These are phyloP conservation scores for Xylaria sp. DNA, from an alignment of 2,329 filamentous ascomycete species.

Conservation along the genomic window DNA sequence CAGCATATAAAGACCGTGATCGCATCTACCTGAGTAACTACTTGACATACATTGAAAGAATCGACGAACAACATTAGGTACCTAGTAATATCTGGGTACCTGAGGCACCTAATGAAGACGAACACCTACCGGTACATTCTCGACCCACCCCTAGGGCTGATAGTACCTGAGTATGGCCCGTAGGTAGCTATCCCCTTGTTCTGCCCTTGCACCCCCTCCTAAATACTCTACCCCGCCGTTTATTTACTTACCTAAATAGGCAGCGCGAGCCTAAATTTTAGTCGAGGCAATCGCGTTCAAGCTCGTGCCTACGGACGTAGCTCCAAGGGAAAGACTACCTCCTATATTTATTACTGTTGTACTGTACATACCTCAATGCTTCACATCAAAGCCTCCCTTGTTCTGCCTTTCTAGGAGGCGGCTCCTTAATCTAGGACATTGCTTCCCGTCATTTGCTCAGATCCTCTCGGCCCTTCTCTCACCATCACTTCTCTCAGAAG, in stretches of 20 bases:
- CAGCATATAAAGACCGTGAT: no score
- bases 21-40: no score
- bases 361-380: neutral
- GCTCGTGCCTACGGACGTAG: neutral
- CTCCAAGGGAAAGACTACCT: neutral
- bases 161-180: neutral
- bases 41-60: no score
- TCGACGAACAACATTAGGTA: no score
- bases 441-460: slow-evolving; percentile 4
- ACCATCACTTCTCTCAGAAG: neutral
- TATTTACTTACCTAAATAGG: slow-evolving; percentile 9
- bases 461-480: neutral
- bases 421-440: neutral
- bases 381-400: neutral
- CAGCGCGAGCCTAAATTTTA: neutral
- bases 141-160: slow-evolving; percentile 30
- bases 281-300: slow-evolving; percentile 1
- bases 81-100: no score
- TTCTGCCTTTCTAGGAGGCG: neutral
- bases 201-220: neutral
- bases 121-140: no score
- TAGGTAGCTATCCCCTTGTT: neutral
- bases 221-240: slow-evolving; percentile 25
- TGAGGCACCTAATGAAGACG: no score
- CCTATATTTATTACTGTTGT: no score